Evolutionary conservation across 1,284 basidiomycete genomes (phyloP), one percentile per base, ranked within the genome.

Genomic region (Omphalotus olearius): DNA sequence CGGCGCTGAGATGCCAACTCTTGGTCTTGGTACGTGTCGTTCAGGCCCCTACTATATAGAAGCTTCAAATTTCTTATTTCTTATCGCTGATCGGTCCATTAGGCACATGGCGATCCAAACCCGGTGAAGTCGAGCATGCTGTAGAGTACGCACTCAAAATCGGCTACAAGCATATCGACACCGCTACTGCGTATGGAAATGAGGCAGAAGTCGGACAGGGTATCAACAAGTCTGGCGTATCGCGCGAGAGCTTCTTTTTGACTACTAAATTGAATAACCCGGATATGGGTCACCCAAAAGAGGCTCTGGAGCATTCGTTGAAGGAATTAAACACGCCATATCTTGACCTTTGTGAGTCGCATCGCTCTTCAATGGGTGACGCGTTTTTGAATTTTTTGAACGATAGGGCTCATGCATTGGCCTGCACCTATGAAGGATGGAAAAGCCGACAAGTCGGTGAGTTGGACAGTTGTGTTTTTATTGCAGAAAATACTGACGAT

Each of bases 21-120:
- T 91, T 48, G 90, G 91, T 45, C 79, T 93, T 50, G 89, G 89
- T 81, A 60, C 39, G 66, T 30, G 20, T n/a, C n/a, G n/a, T n/a
- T n/a, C n/a, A n/a, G n/a, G n/a, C 54, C 53, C 6, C 18, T 6
- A 13, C 30, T 33, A 33, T 9, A 4, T 33, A 28, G 30, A 38
- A 40, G 20, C 26, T 40, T 53, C 36, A n/a, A 30, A 25, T 49
- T 33, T 49, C n/a, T 17, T 41, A 25, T 49, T 33, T 49, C n/a
- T 17, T 41, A 41, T 44, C 33, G 26, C 17, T 37, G 11, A 45
- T 23, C n/a, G 3, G 18, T 38, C 40, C 41, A 23, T 14, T 52
- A 83, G 81, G 82, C n/a, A 91, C 90, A 28, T 93, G 89, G 89
- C 84, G 87, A 64, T 85, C 85, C 23, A 62, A 75, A 54, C 82